Percentiles rank a stretch among this genome's conserved stretches.
These are phyloP conservation scores for Penstemon davidsonii DNA, from an alignment of 257 asterid species.

Conservation along the genomic window DNA sequence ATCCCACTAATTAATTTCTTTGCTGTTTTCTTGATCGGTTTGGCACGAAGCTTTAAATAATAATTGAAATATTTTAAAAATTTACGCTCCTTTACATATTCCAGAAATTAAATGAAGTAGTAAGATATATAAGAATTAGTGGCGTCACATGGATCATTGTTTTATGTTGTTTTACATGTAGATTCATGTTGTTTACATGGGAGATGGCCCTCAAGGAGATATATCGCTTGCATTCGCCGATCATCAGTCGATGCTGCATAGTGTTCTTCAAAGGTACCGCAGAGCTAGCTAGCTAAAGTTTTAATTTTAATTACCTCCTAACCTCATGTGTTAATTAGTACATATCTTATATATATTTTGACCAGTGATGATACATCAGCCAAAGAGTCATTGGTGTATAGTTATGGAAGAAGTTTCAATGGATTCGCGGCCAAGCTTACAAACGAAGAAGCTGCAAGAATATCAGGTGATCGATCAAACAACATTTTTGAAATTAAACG, in stretches of 20 bases:
- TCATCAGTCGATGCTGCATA: constrained; percentile 29
- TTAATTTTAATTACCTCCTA: neutral
- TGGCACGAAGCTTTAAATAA: too few relatives aligned
- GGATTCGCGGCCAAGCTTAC: constrained; percentile 56
- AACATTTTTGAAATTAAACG: neutral
- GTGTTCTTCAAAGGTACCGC: constrained; percentile 31
- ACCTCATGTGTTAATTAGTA: neutral
- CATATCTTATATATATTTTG: neutral
- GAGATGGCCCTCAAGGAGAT: constrained; percentile 25
- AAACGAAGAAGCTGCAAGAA: constrained; percentile 26
- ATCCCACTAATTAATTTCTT: too few relatives aligned
- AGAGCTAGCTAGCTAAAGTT: too few relatives aligned
- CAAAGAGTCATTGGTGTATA: constrained; percentile 31
- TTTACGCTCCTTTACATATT: too few relatives aligned
- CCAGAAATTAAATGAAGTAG: too few relatives aligned
- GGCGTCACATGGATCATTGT: too few relatives aligned
- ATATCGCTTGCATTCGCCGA: constrained; percentile 1
- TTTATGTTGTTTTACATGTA: neutral
- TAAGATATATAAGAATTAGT: too few relatives aligned
- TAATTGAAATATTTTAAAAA: too few relatives aligned
- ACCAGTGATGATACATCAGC: constrained; percentile 24
- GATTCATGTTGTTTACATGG: constrained; percentile 47
- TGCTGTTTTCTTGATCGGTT: too few relatives aligned
- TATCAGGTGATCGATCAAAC: constrained; percentile 23
- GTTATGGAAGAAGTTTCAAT: constrained; percentile 42